phyloP scores from a whole-genome alignment of 106 monocot species.

The Acorus calamus region DNA sequence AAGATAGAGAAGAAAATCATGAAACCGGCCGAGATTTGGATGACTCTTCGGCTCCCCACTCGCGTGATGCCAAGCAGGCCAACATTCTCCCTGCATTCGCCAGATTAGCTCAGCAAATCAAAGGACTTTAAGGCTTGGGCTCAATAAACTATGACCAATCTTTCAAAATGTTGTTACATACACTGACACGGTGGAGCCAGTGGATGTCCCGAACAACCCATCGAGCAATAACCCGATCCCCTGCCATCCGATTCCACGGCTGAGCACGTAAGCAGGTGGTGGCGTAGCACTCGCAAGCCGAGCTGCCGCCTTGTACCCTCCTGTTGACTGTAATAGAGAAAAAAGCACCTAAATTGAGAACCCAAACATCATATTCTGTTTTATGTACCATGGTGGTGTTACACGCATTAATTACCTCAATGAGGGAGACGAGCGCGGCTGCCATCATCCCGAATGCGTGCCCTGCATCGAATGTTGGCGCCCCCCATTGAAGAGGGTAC shows the following conservation, averaged over 20 bases:
- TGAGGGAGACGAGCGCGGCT: slow-evolving; percentile 74
- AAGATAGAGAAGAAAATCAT: too few species aligned
- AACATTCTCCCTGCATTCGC: too few species aligned
- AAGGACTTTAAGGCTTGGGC: too few species aligned
- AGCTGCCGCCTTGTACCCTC: slow-evolving; percentile 87
- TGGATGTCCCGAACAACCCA: slow-evolving; percentile 67
- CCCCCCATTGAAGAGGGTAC: slow-evolving; percentile 93
- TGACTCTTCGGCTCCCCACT: too few species aligned
- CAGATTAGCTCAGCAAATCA: too few species aligned
- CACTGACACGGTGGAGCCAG: slow-evolving; percentile 78
- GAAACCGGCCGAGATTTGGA: too few species aligned
- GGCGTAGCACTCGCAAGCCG: slow-evolving; percentile 95
- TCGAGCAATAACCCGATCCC: slow-evolving; percentile 54
- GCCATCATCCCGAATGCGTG: slow-evolving; percentile 98
- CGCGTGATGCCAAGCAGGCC: too few species aligned
- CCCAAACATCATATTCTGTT: background rate
- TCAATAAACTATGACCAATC: too few species aligned
- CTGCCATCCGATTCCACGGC: slow-evolving; percentile 99
- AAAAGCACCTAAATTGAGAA: background rate
- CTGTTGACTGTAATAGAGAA: slow-evolving; percentile 60
- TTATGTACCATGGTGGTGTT: too few species aligned
- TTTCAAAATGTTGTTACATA: slow-evolving; percentile 17
- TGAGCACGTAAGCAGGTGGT: slow-evolving; percentile 92
- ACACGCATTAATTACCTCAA: slow-evolving; percentile 48
- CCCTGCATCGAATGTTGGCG: slow-evolving; percentile 87